Conservation (phyloP, 1,284 basidiomycete species). For the Microbotryum scabiosae region DNA sequence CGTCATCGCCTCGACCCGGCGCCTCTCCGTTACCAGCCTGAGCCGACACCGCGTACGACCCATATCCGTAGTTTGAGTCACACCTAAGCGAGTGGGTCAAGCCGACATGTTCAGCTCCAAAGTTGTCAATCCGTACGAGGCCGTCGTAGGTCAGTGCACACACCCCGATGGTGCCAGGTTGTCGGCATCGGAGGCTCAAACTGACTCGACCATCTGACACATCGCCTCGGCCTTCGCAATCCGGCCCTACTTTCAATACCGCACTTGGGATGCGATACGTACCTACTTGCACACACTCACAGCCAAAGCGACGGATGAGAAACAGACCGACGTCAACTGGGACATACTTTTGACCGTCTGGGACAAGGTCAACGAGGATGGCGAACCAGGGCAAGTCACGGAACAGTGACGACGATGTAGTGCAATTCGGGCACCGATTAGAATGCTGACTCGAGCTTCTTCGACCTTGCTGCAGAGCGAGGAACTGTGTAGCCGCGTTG, state of each 20-base stretch:
- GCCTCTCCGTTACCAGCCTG: too few relatives aligned
- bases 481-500: conserved; percentile 72
- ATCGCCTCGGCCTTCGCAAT: not conserved
- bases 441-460: conserved; percentile 6
- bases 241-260: conserved; percentile 1
- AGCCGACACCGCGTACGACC: too few relatives aligned
- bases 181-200: not conserved
- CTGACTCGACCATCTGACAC: not conserved
- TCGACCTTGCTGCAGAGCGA: conserved; percentile 53
- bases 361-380: conserved; percentile 88
- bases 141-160: conserved; percentile 68
- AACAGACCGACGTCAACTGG: conserved; percentile 80
- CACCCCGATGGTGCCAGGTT: not conserved
- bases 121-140: conserved; percentile 73
- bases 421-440: not conserved
- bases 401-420: not conserved
- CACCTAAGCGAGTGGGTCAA: too few relatives aligned
- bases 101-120: conserved; percentile 40
- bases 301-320: conserved; percentile 42
- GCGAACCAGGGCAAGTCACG: conserved; percentile 60
- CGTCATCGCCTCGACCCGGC: too few relatives aligned
- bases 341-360: conserved; percentile 89
- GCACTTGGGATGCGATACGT: not conserved
- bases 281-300: not conserved
- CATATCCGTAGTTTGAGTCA: too few relatives aligned